phyloP scores from a whole-genome alignment of 495 filamentous ascomycete genomes.

The Penicillium crystallinum region DNA sequence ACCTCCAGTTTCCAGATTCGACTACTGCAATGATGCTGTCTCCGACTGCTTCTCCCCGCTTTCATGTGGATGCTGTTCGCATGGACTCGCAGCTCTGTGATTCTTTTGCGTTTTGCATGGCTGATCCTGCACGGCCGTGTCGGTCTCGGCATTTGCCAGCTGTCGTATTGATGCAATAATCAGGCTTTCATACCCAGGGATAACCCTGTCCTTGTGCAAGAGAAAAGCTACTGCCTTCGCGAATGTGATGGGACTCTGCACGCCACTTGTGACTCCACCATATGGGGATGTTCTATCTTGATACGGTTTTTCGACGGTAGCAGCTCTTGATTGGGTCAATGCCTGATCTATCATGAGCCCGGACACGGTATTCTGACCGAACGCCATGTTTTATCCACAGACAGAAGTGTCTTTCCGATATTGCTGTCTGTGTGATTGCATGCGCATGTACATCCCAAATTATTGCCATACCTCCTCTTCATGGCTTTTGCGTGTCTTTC shows the following conservation, averaged over 20 bases:
- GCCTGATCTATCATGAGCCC: conserved; percentile 15
- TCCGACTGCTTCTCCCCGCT: conserved; percentile 33
- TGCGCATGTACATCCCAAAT: conserved; percentile 13
- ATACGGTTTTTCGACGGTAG: conserved; percentile 6
- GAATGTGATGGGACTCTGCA: conserved; percentile 20
- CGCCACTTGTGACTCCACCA: conserved; percentile 19
- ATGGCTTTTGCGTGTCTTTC: conserved; percentile 12
- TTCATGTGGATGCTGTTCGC: conserved; percentile 29
- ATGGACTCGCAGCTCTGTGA: conserved; percentile 24
- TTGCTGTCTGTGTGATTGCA: conserved; percentile 24
- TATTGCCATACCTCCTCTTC: conserved; percentile 10
- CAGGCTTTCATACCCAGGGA: conserved; percentile 23
- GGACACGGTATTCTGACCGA: conserved; percentile 16
- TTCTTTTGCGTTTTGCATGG: conserved; percentile 28
- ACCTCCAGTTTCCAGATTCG: conserved; percentile 23
- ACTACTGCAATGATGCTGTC: conserved; percentile 34
- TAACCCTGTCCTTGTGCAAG: conserved; percentile 27
- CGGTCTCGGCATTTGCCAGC: conserved; percentile 34
- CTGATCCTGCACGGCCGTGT: conserved; percentile 38
- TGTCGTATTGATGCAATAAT: conserved; percentile 38
- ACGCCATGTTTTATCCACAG: conserved; percentile 7
- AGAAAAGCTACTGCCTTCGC: conserved; percentile 15
- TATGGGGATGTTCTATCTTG: conserved; percentile 9
- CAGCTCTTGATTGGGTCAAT: conserved; percentile 20
- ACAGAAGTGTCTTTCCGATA: conserved; percentile 12